Conservation (phyloP, 2,329 filamentous ascomycete species). For the Fusarium fujikuroi region DNA sequence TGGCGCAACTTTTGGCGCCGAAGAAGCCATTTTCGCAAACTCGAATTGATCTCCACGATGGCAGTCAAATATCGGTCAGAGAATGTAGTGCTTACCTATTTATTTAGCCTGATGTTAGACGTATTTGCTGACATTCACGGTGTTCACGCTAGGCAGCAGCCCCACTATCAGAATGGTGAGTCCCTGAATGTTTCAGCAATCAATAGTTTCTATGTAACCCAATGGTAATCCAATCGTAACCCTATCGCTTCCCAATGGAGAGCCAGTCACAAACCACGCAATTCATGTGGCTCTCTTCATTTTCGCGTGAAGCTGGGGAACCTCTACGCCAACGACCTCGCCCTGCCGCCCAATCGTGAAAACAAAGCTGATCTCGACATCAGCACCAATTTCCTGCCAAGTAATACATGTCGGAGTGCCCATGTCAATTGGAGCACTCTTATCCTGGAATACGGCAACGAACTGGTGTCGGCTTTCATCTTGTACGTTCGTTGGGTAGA, state of each 20-base stretch:
- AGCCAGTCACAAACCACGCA: accelerated
- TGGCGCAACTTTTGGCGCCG: constrained; percentile 23
- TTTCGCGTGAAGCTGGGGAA: neutral
- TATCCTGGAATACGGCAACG: constrained; percentile 47
- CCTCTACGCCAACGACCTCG: constrained; percentile 1
- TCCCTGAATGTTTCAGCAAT: neutral
- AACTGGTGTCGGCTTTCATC: constrained; percentile 40
- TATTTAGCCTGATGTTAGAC: neutral
- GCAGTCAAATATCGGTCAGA: too few relatives aligned
- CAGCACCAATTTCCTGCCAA: constrained; percentile 42
- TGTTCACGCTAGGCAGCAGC: constrained; percentile 14
- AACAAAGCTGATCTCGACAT: constrained; percentile 6
- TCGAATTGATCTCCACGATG: accelerated
- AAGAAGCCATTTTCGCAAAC: constrained; percentile 15
- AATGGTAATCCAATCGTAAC: neutral
- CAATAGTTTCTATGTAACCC: too few relatives aligned
- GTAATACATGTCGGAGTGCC: constrained; percentile 51
- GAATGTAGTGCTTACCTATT: neutral
- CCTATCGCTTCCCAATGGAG: neutral
- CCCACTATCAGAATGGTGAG: constrained; percentile 14
- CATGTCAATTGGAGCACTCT: constrained; percentile 43
- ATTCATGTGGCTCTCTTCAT: neutral
- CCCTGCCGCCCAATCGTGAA: constrained; percentile 7
- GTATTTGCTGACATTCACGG: neutral
- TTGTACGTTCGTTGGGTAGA: constrained; percentile 48